phyloP scores from a whole-genome alignment of 139 green algal species.

The Micractinium sp. region DNA sequence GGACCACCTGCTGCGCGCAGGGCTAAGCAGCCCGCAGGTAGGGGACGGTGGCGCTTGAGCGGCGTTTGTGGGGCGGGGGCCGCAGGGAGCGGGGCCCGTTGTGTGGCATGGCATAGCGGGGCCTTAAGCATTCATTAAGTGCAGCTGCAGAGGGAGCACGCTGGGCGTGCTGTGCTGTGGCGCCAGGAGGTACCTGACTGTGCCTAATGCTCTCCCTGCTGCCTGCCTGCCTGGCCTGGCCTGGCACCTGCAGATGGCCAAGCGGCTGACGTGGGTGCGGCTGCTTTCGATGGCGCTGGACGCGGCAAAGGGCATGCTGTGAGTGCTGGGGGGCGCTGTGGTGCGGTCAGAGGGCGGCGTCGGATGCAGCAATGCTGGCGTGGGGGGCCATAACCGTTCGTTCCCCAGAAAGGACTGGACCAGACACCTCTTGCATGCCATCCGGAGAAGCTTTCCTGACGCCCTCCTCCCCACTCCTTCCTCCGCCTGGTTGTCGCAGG shows the following conservation, averaged over 20 bases:
- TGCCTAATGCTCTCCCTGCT: neutral
- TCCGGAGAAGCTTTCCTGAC: too few relatives aligned
- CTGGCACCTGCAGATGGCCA: neutral
- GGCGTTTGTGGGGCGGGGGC: neutral
- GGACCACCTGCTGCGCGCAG: slow-evolving; percentile 50
- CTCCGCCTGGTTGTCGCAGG: neutral
- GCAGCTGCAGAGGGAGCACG: too few relatives aligned
- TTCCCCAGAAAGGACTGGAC: too few relatives aligned
- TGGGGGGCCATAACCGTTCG: too few relatives aligned
- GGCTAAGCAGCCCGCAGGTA: slow-evolving; percentile 8
- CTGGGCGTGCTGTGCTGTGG: too few relatives aligned
- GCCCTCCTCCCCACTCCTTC: neutral
- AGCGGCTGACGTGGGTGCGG: slow-evolving; percentile 52
- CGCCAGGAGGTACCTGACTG: too few relatives aligned
- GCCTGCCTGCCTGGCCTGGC: neutral
- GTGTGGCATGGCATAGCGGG: neutral
- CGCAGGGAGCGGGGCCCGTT: neutral
- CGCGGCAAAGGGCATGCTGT: slow-evolving; percentile 62
- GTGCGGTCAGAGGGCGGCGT: too few relatives aligned
- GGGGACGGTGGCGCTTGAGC: neutral
- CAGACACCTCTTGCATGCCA: too few relatives aligned
- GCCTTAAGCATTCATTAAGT: too few relatives aligned
- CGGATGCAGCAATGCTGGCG: too few relatives aligned
- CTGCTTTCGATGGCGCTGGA: slow-evolving; percentile 62
- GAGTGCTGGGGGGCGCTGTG: neutral